Percentiles rank a stretch among this genome's conserved stretches.
Conservation (phyloP, 208 protist genomes). For the Trypanosoma grayi region DNA sequence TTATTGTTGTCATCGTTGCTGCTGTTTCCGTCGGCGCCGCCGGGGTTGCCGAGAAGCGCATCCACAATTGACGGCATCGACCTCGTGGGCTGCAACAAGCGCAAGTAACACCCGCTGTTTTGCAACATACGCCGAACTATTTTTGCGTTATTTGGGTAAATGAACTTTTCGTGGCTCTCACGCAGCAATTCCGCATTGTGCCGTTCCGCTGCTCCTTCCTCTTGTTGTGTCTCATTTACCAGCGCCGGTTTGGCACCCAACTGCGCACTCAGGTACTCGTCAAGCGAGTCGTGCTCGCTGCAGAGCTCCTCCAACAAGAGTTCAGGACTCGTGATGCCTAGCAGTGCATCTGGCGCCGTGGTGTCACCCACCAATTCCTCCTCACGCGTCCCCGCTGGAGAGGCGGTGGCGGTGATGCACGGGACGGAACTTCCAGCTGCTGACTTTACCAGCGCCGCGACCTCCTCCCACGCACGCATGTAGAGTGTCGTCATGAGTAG, state of each 20-base stretch:
- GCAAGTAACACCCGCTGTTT: background rate
- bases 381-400: too few species aligned
- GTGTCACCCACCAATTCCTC: background rate
- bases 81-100: background rate
- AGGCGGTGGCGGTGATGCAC: too few species aligned
- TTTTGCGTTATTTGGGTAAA: slow-evolving; percentile 1
- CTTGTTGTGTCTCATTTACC: background rate
- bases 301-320: background rate
- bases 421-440: too few species aligned
- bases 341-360: background rate
- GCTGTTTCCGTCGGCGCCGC: background rate
- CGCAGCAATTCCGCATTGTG: background rate
- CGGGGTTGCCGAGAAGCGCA: background rate
- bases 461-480: too few species aligned
- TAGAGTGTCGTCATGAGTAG: too few species aligned
- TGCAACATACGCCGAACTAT: background rate
- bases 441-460: too few species aligned
- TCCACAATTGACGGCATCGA: background rate
- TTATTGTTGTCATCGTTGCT: background rate
- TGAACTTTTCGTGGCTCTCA: background rate
- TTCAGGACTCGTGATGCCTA: background rate
- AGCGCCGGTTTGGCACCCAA: background rate
- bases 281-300: background rate
- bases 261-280: background rate
- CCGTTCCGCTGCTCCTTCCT: background rate